Conservation (phyloP, 768 basidiomycete genomes). For the Calvatia gigantea region DNA sequence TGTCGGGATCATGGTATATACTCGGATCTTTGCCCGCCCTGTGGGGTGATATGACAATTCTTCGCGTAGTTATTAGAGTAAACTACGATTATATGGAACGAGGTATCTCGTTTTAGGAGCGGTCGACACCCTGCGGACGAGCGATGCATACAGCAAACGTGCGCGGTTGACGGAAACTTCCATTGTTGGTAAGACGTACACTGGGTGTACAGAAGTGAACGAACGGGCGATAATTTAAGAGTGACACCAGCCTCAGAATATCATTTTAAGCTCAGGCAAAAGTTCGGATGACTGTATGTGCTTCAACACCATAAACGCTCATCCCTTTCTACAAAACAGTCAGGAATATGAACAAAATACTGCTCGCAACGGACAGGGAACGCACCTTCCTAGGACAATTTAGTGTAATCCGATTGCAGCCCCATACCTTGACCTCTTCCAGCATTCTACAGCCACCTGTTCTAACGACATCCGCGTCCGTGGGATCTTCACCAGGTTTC, state of each 20-base stretch:
- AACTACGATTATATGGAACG: no score
- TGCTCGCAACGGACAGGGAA: background rate
- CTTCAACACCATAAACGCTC: constrained; percentile 29
- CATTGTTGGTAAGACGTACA: no score
- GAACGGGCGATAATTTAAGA: no score
- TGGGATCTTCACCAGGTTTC: constrained; percentile 8
- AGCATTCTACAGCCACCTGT: constrained; percentile 34
- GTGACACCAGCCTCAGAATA: background rate
- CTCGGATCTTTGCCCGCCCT: no score
- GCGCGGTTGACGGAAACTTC: no score
- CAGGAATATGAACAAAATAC: background rate
- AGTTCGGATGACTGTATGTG: constrained; percentile 15
- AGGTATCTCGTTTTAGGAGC: no score
- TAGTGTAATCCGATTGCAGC: constrained; percentile 45
- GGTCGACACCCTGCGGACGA: no score
- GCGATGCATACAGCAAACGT: no score
- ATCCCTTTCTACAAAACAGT: constrained; percentile 23
- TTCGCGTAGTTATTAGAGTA: no score
- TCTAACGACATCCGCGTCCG: constrained; percentile 13
- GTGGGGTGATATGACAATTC: no score
- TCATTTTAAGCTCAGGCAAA: background rate
- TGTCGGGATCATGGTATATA: no score
- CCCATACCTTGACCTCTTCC: constrained; percentile 50
- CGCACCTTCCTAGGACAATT: constrained; percentile 38
- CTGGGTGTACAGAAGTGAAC: background rate